Conservation (phyloP, 192 early-diverging fungal genomes). For the Dissophora globulifera region DNA sequence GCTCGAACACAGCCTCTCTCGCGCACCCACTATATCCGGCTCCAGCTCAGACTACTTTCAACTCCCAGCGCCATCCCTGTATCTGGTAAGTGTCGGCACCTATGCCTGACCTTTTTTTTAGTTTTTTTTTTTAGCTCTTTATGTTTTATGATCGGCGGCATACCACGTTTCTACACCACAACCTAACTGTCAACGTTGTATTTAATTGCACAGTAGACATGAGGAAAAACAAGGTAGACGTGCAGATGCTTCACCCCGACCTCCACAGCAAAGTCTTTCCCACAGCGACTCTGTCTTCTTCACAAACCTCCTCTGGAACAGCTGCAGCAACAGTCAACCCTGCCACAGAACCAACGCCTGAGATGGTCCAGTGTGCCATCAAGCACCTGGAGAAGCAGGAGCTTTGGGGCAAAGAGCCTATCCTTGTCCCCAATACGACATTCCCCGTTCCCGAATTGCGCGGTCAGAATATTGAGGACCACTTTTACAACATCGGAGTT, state of each 20-base stretch:
- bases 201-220: slow-evolving; percentile 9
- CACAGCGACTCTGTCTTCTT: background rate
- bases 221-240: slow-evolving; percentile 62
- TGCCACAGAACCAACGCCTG: slow-evolving; percentile 29
- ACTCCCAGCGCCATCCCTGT: slow-evolving; percentile 3
- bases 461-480: slow-evolving; percentile 70
- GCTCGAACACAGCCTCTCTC: slow-evolving; percentile 1
- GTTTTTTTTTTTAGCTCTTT: too few species aligned
- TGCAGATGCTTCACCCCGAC: slow-evolving; percentile 69
- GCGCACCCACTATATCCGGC: background rate
- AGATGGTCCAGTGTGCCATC: slow-evolving; percentile 51
- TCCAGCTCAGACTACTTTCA: slow-evolving; percentile 19
- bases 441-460: slow-evolving; percentile 53
- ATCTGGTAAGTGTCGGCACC: slow-evolving; percentile 24
- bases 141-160: too few species aligned
- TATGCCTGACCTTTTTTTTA: too few species aligned
- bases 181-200: background rate
- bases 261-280: slow-evolving; percentile 63
- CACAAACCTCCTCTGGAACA: background rate
- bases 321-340: background rate
- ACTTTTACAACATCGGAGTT: slow-evolving; percentile 79
- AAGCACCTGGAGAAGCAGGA: slow-evolving; percentile 61
- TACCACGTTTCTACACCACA: too few species aligned
- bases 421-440: slow-evolving; percentile 43
- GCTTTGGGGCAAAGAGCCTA: slow-evolving; percentile 64